Conservation (phyloP, 2,329 filamentous ascomycete species). For the Epicoccum sorghinum region DNA sequence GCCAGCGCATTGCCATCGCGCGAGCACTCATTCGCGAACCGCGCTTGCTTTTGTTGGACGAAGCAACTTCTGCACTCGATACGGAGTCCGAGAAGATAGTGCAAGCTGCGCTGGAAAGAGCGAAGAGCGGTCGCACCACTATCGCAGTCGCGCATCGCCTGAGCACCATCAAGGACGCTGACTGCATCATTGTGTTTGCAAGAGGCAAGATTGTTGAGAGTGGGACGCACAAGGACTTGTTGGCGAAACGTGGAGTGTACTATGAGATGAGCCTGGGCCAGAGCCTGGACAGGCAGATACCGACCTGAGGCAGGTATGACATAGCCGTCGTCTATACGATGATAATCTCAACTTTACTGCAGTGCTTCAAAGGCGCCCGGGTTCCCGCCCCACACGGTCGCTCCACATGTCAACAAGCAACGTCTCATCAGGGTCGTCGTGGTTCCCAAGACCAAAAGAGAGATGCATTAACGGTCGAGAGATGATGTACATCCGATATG, state of each 20-base stretch:
- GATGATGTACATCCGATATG: background rate
- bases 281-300: slow-evolving; percentile 11
- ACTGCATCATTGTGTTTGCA: slow-evolving; percentile 93
- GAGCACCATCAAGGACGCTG: slow-evolving; percentile 91
- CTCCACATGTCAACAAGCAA: slow-evolving; percentile 1
- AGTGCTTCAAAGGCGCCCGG: background rate
- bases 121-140: slow-evolving; percentile 84
- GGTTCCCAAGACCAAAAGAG: background rate
- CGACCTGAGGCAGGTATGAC: background rate
- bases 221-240: slow-evolving; percentile 62
- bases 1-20: slow-evolving; percentile 93
- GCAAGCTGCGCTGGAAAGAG: slow-evolving; percentile 79
- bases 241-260: slow-evolving; percentile 48
- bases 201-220: slow-evolving; percentile 82
- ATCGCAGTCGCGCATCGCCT: slow-evolving; percentile 93
- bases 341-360: background rate
- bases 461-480: background rate
- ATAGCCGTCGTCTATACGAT: background rate
- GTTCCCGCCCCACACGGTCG: background rate
- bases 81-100: slow-evolving; percentile 70
- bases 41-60: slow-evolving; percentile 67
- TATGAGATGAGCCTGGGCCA: slow-evolving; percentile 24
- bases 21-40: slow-evolving; percentile 89
- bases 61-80: slow-evolving; percentile 46
- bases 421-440: background rate